phyloP scores from a whole-genome alignment of 768 basidiomycete genomes.

The Sarcodon aspratus region DNA sequence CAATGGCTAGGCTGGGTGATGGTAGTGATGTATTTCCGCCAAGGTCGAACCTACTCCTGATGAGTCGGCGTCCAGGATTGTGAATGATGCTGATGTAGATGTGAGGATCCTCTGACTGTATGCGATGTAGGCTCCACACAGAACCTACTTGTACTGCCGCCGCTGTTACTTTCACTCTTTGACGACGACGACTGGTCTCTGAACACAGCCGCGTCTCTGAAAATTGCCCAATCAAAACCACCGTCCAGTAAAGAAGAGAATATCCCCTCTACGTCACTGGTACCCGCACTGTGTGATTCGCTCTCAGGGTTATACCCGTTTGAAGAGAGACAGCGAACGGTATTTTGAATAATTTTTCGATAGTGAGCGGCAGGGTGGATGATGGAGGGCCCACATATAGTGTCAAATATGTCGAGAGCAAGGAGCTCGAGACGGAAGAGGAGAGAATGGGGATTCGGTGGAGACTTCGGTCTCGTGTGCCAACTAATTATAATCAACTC shows the following conservation, averaged over 20 bases:
- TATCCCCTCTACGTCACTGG: not conserved
- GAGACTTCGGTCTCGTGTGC: not conserved
- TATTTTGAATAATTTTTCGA: slow-evolving; percentile 4
- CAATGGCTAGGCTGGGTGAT: too few species aligned
- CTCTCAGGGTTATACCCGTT: not conserved
- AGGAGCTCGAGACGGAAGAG: slow-evolving; percentile 2
- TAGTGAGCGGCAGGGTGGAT: slow-evolving; percentile 3
- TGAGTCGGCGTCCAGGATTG: too few species aligned
- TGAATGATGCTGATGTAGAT: too few species aligned
- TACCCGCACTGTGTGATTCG: not conserved
- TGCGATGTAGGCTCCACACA: too few species aligned
- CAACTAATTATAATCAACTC: not conserved
- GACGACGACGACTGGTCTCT: not conserved
- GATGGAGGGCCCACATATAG: not conserved
- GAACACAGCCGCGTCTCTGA: not conserved
- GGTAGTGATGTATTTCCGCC: too few species aligned
- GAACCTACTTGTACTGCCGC: not conserved
- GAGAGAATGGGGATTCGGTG: not conserved
- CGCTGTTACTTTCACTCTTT: not conserved
- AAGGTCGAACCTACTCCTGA: too few species aligned
- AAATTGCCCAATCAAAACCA: slow-evolving; percentile 4
- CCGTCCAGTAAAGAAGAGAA: slow-evolving; percentile 3
- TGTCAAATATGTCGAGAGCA: slow-evolving; percentile 3
- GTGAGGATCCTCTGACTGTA: too few species aligned
- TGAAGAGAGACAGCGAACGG: not conserved